These are phyloP conservation scores for Colletotrichum eleusines DNA, from an alignment of 2,329 filamentous ascomycete genomes.

Conservation along the genomic window DNA sequence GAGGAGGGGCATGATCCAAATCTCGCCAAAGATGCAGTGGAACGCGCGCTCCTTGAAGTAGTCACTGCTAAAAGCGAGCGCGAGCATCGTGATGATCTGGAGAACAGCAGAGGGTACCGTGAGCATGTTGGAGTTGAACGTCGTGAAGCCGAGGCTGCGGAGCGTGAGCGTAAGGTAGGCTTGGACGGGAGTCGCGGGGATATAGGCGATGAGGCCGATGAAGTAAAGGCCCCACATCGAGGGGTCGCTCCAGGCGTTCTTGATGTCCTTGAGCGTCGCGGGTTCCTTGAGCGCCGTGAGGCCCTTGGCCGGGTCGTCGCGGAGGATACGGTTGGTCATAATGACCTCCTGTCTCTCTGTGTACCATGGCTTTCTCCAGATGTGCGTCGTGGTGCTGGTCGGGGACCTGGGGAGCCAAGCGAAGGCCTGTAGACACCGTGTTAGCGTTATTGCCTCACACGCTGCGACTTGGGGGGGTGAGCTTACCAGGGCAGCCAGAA, in stretches of 20 bases:
- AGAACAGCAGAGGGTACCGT: conserved; percentile 59
- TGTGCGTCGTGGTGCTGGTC: conserved; percentile 59
- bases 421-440: conserved; percentile 56
- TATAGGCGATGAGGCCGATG: conserved; percentile 59
- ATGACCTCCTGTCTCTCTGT: conserved; percentile 68
- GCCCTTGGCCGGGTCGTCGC: conserved; percentile 68
- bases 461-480: too few species aligned
- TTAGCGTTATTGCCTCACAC: conserved; percentile 45
- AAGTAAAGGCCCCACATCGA: conserved; percentile 65
- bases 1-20: conserved; percentile 69
- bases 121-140: conserved; percentile 62
- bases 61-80: conserved; percentile 64
- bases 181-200: conserved; percentile 45
- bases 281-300: conserved; percentile 60
- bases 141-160: conserved; percentile 47
- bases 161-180: conserved; percentile 48
- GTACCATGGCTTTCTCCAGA: conserved; percentile 67
- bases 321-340: conserved; percentile 65
- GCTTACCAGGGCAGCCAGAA: conserved; percentile 61
- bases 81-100: conserved; percentile 63
- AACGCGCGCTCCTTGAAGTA: conserved; percentile 62
- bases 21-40: conserved; percentile 59
- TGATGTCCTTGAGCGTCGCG: conserved; percentile 57
- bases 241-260: conserved; percentile 57
- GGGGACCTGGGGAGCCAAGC: conserved; percentile 49